phyloP scores from a whole-genome alignment of 139 green algal species.

The Diplosphaera chodatii region DNA sequence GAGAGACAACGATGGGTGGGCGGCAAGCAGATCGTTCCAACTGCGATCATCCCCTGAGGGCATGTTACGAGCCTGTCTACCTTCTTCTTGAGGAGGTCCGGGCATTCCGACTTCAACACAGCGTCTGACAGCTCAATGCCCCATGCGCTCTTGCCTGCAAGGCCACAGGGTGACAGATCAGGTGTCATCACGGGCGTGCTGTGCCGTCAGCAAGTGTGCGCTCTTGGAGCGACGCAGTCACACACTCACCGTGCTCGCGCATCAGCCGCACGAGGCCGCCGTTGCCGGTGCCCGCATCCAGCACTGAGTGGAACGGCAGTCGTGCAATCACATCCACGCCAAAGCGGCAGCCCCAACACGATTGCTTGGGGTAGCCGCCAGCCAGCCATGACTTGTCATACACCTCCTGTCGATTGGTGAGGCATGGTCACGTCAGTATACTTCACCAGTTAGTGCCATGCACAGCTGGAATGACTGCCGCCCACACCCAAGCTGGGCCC shows the following conservation, averaged over 20 bases:
- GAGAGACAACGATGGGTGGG: not conserved
- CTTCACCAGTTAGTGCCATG: too few species aligned
- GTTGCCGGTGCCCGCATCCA: slow-evolving; percentile 40
- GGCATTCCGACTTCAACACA: slow-evolving; percentile 35
- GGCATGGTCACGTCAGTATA: too few species aligned
- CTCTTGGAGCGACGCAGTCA: not conserved
- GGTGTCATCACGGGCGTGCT: too few species aligned
- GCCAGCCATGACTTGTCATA: slow-evolving; percentile 41
- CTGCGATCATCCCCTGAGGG: too few species aligned
- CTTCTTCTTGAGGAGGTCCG: slow-evolving; percentile 30
- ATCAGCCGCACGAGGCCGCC: slow-evolving; percentile 33
- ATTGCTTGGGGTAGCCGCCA: slow-evolving; percentile 31
- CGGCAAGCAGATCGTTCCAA: not conserved
- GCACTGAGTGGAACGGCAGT: slow-evolving; percentile 24
- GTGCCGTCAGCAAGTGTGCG: too few species aligned
- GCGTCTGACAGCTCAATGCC: slow-evolving; percentile 33
- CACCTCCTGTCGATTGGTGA: slow-evolving; percentile 9
- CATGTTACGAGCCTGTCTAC: not conserved
- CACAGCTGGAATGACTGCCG: too few species aligned
- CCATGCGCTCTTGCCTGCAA: slow-evolving; percentile 25
- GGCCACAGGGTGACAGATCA: too few species aligned
- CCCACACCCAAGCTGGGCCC: too few species aligned
- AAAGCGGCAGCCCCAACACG: slow-evolving; percentile 44
- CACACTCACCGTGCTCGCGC: slow-evolving; percentile 18
- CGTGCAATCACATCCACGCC: slow-evolving; percentile 23